Conservation (phyloP, 768 basidiomycete species). For the Rhodotorula toruloides region DNA sequence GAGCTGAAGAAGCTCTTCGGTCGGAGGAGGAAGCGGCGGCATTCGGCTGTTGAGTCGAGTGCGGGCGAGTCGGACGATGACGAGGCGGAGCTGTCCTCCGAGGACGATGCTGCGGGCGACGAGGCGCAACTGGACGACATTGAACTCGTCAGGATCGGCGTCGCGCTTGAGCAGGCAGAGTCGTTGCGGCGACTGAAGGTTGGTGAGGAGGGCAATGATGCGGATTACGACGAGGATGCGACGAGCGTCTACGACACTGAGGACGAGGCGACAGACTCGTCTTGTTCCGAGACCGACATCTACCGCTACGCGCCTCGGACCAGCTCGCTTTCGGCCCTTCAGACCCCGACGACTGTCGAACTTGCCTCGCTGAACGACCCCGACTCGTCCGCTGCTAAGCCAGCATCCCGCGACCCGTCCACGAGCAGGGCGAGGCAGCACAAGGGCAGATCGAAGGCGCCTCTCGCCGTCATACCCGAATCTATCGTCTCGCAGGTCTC, state of each 20-base stretch:
- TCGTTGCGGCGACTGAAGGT: neutral
- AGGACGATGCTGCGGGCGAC: constrained; percentile 29
- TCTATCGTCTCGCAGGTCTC: neutral
- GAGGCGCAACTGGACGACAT: constrained; percentile 34
- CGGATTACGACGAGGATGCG: neutral
- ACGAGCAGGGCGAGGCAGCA: neutral
- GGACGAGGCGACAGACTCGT: constrained; percentile 37
- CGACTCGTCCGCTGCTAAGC: constrained; percentile 1
- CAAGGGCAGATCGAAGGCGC: constrained; percentile 3
- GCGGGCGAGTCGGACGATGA: constrained; percentile 34
- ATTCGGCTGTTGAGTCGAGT: constrained; percentile 17
- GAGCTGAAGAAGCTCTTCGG: constrained; percentile 23
- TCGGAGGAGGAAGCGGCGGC: neutral
- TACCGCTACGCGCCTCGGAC: constrained; percentile 35
- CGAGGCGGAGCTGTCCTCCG: constrained; percentile 5
- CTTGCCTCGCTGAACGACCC: constrained; percentile 24
- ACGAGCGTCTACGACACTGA: constrained; percentile 1
- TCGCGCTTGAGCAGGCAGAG: constrained; percentile 22
- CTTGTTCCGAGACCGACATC: constrained; percentile 34
- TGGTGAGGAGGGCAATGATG: neutral
- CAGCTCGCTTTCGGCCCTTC: constrained; percentile 28
- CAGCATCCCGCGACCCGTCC: neutral
- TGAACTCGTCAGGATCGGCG: constrained; percentile 39
- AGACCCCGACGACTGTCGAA: constrained; percentile 34
- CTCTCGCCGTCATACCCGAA: constrained; percentile 4